Percentiles rank a stretch among this genome's conserved stretches.
phyloP scores from a whole-genome alignment of 345 rosid genomes.

The Moringa oleifera region DNA sequence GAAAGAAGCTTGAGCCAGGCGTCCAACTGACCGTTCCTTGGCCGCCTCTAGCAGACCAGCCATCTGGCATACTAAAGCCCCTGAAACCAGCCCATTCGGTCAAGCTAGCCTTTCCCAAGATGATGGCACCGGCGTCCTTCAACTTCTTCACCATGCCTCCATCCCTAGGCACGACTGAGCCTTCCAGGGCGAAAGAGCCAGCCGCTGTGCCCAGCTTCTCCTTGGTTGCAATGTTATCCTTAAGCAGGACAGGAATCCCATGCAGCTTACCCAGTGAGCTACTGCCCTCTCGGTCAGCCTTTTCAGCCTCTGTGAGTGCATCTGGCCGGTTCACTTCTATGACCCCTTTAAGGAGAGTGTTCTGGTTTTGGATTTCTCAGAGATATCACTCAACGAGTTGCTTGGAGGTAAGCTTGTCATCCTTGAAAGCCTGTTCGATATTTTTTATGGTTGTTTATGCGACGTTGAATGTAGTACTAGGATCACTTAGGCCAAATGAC shows the following conservation, averaged over 20 bases:
- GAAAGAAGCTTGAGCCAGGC: too few relatives aligned
- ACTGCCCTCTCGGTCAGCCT: conserved; percentile 29
- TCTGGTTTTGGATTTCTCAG: conserved; percentile 22
- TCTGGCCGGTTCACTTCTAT: conserved; percentile 44
- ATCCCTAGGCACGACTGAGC: conserved; percentile 39
- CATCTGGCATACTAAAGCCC: conserved; percentile 19
- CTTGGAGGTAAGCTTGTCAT: conserved; percentile 34
- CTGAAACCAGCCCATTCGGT: conserved; percentile 47
- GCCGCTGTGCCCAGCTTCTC: conserved; percentile 52
- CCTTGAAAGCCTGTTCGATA: conserved; percentile 27
- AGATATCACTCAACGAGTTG: conserved; percentile 33
- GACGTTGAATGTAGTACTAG: not conserved
- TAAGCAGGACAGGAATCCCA: conserved; percentile 51
- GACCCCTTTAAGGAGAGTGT: conserved; percentile 30
- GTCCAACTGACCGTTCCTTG: conserved; percentile 52
- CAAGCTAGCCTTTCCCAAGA: conserved; percentile 57
- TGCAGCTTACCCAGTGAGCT: conserved; percentile 25
- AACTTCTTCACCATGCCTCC: conserved; percentile 41
- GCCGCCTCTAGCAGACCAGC: conserved; percentile 45
- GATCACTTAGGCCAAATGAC: not conserved
- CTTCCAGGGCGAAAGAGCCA: conserved; percentile 37
- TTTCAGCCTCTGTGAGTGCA: conserved; percentile 27
- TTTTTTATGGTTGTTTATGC: conserved; percentile 36
- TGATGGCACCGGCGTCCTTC: conserved; percentile 44
- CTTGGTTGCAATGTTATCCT: conserved; percentile 50